These are phyloP conservation scores for Metschnikowia proteae DNA, from an alignment of 805 yeast genomes.

Conservation along the genomic window DNA sequence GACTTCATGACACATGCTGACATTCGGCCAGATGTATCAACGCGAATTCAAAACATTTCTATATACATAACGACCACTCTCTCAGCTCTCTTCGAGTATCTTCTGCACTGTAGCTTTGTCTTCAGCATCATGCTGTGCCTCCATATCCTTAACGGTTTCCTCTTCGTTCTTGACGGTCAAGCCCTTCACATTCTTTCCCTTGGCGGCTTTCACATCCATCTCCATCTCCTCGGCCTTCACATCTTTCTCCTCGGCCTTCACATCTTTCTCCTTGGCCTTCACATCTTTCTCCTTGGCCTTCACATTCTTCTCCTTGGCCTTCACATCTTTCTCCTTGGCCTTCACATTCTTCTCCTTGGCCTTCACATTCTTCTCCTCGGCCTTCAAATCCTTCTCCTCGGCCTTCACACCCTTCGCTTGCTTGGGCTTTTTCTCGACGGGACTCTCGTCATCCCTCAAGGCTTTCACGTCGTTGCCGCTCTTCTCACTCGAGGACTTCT, in stretches of 20 bases:
- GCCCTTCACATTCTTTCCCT: too few relatives aligned
- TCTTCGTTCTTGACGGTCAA: not conserved
- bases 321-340: too few relatives aligned
- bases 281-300: too few relatives aligned
- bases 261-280: too few relatives aligned
- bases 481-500: conserved; percentile 1
- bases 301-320: too few relatives aligned
- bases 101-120: conserved; percentile 7
- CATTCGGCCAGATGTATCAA: not conserved
- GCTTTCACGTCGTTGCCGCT: conserved; percentile 13
- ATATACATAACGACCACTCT: not conserved
- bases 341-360: too few relatives aligned
- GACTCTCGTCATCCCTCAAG: conserved; percentile 5
- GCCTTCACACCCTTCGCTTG: not conserved
- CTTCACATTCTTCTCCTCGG: too few relatives aligned
- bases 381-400: not conserved
- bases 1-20: not conserved
- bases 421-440: not conserved
- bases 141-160: not conserved
- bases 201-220: too few relatives aligned
- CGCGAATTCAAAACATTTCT: not conserved
- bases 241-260: too few relatives aligned
- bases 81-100: conserved; percentile 10
- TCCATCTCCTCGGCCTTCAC: too few relatives aligned
- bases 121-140: conserved; percentile 2